These are phyloP conservation scores for Pulicaria dysenterica DNA, from an alignment of 129 eudicot species.

Conservation along the genomic window DNA sequence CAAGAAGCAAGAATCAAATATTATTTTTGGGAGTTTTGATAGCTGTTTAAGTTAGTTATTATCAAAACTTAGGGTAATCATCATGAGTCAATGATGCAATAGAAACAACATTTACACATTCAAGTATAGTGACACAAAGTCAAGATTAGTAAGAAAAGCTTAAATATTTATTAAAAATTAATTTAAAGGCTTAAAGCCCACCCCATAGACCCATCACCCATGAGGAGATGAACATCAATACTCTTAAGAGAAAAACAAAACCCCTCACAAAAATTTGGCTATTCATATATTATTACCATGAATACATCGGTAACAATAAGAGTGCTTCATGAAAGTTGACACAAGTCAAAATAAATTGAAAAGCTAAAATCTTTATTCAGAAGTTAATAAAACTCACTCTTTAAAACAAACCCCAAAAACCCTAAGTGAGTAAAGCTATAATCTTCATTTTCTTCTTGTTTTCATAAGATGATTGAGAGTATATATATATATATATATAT, in stretches of 20 bases:
- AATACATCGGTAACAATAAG: neutral
- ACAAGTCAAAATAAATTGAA: constrained; percentile 23
- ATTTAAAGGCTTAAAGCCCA: neutral
- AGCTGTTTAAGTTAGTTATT: no score
- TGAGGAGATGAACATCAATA: neutral
- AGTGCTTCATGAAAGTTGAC: constrained; percentile 16
- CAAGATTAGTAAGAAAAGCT: constrained; percentile 3
- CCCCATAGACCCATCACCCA: no score
- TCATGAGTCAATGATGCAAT: neutral
- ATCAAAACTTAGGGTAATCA: neutral
- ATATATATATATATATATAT: no score
- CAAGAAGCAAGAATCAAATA: neutral
- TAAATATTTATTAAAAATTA: neutral
- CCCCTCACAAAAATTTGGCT: neutral
- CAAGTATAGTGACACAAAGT: constrained; percentile 2
- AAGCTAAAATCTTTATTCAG: constrained; percentile 19
- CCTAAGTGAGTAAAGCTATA: no score
- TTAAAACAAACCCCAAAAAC: constrained; percentile 18
- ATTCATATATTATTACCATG: neutral
- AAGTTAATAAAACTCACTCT: neutral
- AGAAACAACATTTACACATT: no score
- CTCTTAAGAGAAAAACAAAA: neutral
- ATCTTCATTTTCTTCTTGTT: no score
- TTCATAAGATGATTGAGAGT: no score
- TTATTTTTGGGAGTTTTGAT: neutral